Evolutionary conservation across 441 rosid species (phyloP).

Genomic region (Oxalis stricta): DNA sequence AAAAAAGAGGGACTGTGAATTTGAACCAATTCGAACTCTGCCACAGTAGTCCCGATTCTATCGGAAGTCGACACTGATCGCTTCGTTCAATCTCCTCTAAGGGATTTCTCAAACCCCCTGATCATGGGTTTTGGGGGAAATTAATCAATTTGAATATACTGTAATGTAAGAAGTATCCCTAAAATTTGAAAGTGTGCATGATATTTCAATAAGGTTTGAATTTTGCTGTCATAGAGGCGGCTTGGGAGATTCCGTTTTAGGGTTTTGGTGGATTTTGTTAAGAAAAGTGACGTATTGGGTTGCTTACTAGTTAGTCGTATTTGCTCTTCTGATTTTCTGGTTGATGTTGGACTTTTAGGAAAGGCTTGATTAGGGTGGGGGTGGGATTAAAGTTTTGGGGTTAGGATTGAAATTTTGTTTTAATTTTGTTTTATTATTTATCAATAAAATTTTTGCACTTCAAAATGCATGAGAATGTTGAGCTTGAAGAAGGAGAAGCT

Average conservation of each 20-base stretch:
- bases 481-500: conserved; percentile 49
- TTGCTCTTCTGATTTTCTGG: neutral
- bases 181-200: neutral
- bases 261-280: conserved; percentile 5
- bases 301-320: too few relatives aligned
- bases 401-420: neutral
- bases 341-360: conserved; percentile 40
- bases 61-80: conserved; percentile 6
- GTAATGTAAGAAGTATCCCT: too few relatives aligned
- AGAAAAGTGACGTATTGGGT: neutral
- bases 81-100: conserved; percentile 1
- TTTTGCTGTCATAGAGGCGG: conserved; percentile 2
- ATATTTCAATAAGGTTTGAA: conserved; percentile 1
- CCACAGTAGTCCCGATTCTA: conserved; percentile 10
- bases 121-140: conserved; percentile 7
- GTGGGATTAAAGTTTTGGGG: conserved; percentile 23
- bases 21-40: conserved; percentile 4
- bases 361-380: too few relatives aligned
- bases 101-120: conserved; percentile 8
- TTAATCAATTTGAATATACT: neutral
- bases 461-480: conserved; percentile 28
- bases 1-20: neutral
- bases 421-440: neutral
- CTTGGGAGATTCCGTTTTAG: conserved; percentile 2
- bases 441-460: neutral